Evolutionary conservation across 106 monocot genomes (phyloP), one percentile per base, ranked within the genome.

Genomic region (Dioscorea zingiberensis): DNA sequence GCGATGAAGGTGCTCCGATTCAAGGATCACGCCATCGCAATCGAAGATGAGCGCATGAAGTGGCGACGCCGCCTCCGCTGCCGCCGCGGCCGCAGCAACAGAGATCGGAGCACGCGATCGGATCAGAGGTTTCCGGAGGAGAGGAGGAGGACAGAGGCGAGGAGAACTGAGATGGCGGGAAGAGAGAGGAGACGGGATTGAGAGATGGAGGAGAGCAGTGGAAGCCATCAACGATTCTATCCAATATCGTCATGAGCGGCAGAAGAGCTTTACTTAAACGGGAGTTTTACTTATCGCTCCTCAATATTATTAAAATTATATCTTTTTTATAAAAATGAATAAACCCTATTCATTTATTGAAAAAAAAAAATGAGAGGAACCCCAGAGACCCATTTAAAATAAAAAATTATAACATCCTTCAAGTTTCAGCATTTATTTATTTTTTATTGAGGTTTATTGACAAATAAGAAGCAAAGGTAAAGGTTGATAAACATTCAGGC

Each of bases 1-100:
- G 18, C 92, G 97, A 58, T 98, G 97, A 75, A 98, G 92, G 77
- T 98, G 88, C 85, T 98, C 97, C 26, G 97, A 98, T 65, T 92
- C 97, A 28, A 98, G 83, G 38, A 98, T 92, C 25, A 98, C 97
- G 53, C 97, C 97, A 48, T 98, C 97, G 80, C 97, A 92, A 67
- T 98, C 92, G 71, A 98, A 92, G 59, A 98, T 98, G 38, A 92
- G 81, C 53, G 86, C 88, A 1, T 92, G 75, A 19, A 98, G 74
- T 1, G 83, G 71, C 13, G 84, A 77, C 7, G 81, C 55, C 14
- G 78, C 19, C 12, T 71, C 27, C 14, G 55, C 25, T 22, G 62
- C 0, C 24, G 32, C 13, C 64, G 63, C 13, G 13, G 65, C 28
- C 16, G 69, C 74, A 4, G 63, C 71, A 24, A 65, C 65, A 38